Conservation (phyloP, 805 yeast species). For the Cyberlindnera euphorbiiphila region DNA sequence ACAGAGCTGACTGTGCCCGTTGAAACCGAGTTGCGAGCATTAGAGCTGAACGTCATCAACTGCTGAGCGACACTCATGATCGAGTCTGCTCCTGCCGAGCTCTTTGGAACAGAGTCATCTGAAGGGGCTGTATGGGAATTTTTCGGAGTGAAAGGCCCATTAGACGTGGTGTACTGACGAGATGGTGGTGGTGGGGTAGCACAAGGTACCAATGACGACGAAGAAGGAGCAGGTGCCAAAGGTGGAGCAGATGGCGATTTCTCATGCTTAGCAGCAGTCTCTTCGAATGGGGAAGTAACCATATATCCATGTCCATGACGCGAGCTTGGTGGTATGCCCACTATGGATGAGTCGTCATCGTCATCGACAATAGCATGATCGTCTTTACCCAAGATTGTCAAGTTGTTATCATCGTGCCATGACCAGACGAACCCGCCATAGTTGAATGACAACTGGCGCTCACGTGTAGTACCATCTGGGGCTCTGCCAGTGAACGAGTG, state of each 20-base stretch:
- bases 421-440: slow-evolving; percentile 30
- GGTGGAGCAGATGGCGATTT: neutral
- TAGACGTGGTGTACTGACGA: slow-evolving; percentile 3
- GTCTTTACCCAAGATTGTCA: slow-evolving; percentile 23
- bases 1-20: slow-evolving; percentile 7
- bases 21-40: slow-evolving; percentile 6
- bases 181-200: neutral
- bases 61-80: slow-evolving; percentile 27
- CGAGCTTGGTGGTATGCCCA: neutral
- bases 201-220: neutral
- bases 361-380: slow-evolving; percentile 15
- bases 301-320: too few relatives aligned
- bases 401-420: slow-evolving; percentile 23
- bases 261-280: neutral
- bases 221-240: neutral
- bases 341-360: slow-evolving; percentile 1
- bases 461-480: slow-evolving; percentile 3
- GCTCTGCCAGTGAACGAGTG: slow-evolving; percentile 4
- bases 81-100: slow-evolving; percentile 22
- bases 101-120: slow-evolving; percentile 20
- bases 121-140: neutral
- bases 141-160: too few relatives aligned
- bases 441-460: slow-evolving; percentile 19
- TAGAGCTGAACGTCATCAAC: slow-evolving; percentile 17
- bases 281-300: slow-evolving; percentile 5